A percentile compares a stretch with the other conserved stretches of the same genome.
Conservation (phyloP, 805 yeast genomes). For the Myxozyma melibiosi region DNA sequence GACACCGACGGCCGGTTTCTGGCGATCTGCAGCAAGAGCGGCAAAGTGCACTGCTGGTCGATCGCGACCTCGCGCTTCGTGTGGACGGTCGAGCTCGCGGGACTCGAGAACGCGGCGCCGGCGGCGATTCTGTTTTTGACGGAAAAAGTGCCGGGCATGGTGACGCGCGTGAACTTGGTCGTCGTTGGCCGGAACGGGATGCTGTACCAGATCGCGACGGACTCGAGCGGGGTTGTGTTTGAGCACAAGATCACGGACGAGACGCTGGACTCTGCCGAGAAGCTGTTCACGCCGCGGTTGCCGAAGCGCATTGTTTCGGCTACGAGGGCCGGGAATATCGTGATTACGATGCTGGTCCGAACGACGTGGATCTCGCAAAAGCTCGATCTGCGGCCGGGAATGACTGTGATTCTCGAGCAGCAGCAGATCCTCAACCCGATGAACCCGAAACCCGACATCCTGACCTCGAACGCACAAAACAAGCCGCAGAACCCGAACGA, state of each 20-base stretch:
- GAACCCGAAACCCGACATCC: conserved; percentile 6
- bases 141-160: conserved; percentile 29
- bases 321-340: conserved; percentile 25
- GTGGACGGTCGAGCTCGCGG: conserved; percentile 26
- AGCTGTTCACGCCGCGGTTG: conserved; percentile 69
- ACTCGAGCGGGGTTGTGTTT: conserved; percentile 37
- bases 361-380: conserved; percentile 32
- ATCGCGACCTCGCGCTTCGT: conserved; percentile 30
- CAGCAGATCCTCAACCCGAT: conserved; percentile 7
- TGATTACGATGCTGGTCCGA: conserved; percentile 29
- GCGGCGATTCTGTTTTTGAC: conserved; percentile 23
- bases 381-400: conserved; percentile 17
- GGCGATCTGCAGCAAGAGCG: conserved; percentile 18
- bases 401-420: conserved; percentile 15
- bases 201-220: conserved; percentile 25
- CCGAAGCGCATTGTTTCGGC: conserved; percentile 64
- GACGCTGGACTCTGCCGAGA: conserved; percentile 53
- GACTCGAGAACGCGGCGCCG: conserved; percentile 23
- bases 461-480: background rate
- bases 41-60: conserved; percentile 30
- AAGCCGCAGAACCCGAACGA: background rate
- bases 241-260: conserved; percentile 35
- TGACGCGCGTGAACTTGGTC: conserved; percentile 30
- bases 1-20: conserved; percentile 31
- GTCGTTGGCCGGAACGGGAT: conserved; percentile 33